phyloP scores from a whole-genome alignment of 768 basidiomycete genomes.

The Auricularia sp. region DNA sequence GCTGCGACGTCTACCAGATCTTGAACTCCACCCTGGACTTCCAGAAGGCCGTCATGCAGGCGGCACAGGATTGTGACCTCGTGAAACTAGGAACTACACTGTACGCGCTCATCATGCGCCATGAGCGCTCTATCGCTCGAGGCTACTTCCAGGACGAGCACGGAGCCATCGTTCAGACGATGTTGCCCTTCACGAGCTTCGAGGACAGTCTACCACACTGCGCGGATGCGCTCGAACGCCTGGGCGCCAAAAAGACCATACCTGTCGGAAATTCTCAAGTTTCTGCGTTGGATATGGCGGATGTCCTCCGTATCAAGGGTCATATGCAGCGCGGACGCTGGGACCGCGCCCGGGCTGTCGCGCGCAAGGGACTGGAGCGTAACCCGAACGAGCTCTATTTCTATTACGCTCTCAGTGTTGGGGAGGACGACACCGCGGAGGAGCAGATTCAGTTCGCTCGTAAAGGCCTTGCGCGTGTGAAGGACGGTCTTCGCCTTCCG shows the following conservation, averaged over 20 bases:
- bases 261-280: conserved; percentile 27
- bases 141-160: conserved; percentile 42
- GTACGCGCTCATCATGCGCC: conserved; percentile 39
- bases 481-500: conserved; percentile 51
- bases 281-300: conserved; percentile 39
- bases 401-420: conserved; percentile 50
- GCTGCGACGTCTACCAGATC: conserved; percentile 31
- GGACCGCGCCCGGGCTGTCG: conserved; percentile 26
- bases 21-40: conserved; percentile 33
- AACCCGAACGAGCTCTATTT: conserved; percentile 53
- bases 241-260: not conserved
- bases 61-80: conserved; percentile 37
- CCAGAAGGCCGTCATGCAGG: conserved; percentile 43
- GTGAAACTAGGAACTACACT: conserved; percentile 41
- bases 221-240: conserved; percentile 35
- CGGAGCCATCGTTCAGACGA: conserved; percentile 31
- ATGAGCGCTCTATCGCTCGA: conserved; percentile 53
- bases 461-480: conserved; percentile 36
- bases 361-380: conserved; percentile 38
- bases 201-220: conserved; percentile 48
- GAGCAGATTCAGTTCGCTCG: conserved; percentile 58
- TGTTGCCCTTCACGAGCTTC: conserved; percentile 53
- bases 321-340: conserved; percentile 41
- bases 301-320: conserved; percentile 57
- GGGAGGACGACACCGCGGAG: conserved; percentile 35